Base-by-base conservation (phyloP, 306 rosid species). In the Purshia tridentata region DNA sequence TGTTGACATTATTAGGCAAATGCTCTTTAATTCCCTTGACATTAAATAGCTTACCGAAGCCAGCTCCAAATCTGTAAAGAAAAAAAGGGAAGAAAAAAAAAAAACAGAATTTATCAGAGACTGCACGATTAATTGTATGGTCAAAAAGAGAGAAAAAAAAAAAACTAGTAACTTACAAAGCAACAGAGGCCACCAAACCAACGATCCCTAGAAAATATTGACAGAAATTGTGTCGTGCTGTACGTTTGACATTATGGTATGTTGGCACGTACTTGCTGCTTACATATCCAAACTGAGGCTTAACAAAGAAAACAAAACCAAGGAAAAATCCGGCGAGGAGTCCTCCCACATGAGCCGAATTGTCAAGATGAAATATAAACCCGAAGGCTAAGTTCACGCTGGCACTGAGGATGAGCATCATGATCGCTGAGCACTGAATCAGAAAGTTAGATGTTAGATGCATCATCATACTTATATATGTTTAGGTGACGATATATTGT, bases 281-380 rank as follows among this genome's bases (percentile, higher is more conserved):
- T 42, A 87, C 76, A 52, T 90, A 95, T 74, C 98, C 99, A 46
- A 68, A 90, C 77, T 88, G 97, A 77, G 96, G 97, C 45, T 92
- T 91, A 64, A 91, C 86, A 18, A 95, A 14, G 45, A 91, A 80
- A 54, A 90, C 55, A 72, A 95, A 95, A 47, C 98, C 98, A 3
- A 95, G 96, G 74, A 90, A 85, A 80, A 84, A 86, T 11, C 98
- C 99, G 0, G 90, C 55, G 1, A 88, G 16, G 60, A 91, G 86
- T 29, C 99, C 98, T 76, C 99, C 99, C 7, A 95, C 72, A 72
- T 95, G 99, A 48, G 92, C 99, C 47, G 98, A 90, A 72, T 86
- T 90, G 84, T 95, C 97, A 69, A 91, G 92, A 2, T 66, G 75
- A 8, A 97, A 97, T 8, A 90, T 72, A 64, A 95, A 88, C 42